Evolutionary conservation across 768 basidiomycete genomes (phyloP).

Genomic region (Tricholoma sp.): DNA sequence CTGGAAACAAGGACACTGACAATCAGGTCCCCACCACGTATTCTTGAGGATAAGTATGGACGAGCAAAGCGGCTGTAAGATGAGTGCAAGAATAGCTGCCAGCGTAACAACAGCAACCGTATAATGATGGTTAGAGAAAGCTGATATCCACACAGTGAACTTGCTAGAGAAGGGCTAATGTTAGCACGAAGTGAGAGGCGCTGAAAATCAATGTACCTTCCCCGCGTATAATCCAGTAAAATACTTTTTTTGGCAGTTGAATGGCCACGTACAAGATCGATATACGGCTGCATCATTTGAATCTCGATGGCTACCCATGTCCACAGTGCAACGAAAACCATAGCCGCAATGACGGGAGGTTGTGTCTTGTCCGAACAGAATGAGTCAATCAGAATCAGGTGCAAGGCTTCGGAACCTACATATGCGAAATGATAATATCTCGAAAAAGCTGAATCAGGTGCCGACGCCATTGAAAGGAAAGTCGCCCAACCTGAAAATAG

Average conservation of each 20-base stretch:
- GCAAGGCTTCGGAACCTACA: constrained; percentile 27
- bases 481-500: background rate
- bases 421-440: constrained; percentile 31
- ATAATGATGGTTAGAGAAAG: background rate
- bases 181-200: background rate
- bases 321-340: constrained; percentile 46
- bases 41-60: background rate
- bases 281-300: constrained; percentile 57
- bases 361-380: constrained; percentile 35
- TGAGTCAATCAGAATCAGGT: background rate
- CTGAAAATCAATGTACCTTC: constrained; percentile 30
- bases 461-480: background rate
- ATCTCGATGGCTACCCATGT: constrained; percentile 55
- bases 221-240: constrained; percentile 49
- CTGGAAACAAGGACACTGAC: background rate
- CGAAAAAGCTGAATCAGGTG: background rate
- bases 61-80: background rate
- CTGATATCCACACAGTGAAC: constrained; percentile 38
- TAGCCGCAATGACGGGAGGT: constrained; percentile 47
- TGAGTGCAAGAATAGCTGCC: background rate
- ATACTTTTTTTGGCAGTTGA: constrained; percentile 48
- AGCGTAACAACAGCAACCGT: background rate
- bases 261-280: constrained; percentile 52
- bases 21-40: background rate
- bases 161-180: constrained; percentile 27